These are phyloP conservation scores for Thielaviopsis cerberus DNA, from an alignment of 2,329 filamentous ascomycete species.

Conservation along the genomic window DNA sequence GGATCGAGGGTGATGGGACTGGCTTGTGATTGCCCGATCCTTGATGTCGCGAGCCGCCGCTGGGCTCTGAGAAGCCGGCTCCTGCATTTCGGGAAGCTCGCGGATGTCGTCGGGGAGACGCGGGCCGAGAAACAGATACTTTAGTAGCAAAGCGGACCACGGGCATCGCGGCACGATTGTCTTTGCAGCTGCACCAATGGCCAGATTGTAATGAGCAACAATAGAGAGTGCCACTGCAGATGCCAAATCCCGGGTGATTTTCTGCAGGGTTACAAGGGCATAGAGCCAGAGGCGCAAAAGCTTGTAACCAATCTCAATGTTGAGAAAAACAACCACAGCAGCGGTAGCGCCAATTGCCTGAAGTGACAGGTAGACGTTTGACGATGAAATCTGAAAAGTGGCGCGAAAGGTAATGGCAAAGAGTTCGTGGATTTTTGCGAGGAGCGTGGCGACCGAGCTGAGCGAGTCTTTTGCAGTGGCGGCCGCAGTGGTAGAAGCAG, in stretches of 20 bases:
- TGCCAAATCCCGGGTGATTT: constrained; percentile 9
- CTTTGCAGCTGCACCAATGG: not conserved
- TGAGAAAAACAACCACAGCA: constrained; percentile 9
- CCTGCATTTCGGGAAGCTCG: constrained; percentile 7
- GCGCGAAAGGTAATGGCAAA: constrained; percentile 6
- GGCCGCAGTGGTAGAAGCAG: not conserved
- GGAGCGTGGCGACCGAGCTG: constrained; percentile 4
- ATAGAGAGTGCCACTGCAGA: constrained; percentile 3
- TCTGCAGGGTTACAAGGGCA: constrained; percentile 8
- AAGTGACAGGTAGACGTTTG: constrained; percentile 10
- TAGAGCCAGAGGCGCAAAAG: constrained; percentile 10
- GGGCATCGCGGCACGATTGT: not conserved
- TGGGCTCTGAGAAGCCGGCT: not conserved
- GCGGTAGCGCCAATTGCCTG: constrained; percentile 8
- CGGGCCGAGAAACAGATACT: constrained; percentile 9
- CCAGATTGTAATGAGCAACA: constrained; percentile 3
- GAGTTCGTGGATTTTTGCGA: constrained; percentile 7
- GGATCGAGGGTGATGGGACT: not conserved
- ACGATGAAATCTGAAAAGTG: constrained; percentile 11
- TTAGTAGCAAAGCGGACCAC: constrained; percentile 9
- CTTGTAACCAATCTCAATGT: constrained; percentile 11
- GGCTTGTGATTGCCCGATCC: not conserved
- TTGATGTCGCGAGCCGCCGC: not conserved
- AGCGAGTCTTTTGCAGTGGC: constrained; percentile 8
- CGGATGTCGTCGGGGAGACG: constrained; percentile 10